phyloP scores from a whole-genome alignment of 1,139 yeast species.

The Debaryomycetaceae sp. region DNA sequence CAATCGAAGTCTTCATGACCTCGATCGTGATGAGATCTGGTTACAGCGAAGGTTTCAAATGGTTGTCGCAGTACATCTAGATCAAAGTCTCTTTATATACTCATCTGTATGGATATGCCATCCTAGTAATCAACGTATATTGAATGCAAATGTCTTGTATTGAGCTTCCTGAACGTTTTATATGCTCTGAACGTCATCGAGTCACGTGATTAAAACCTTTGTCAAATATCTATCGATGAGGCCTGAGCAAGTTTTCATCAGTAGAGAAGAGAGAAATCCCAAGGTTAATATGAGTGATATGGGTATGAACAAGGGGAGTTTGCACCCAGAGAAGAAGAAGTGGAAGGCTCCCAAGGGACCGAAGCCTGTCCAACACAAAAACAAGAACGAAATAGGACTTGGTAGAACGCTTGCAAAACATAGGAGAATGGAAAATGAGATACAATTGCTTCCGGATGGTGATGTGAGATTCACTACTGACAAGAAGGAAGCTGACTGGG shows the following conservation, averaged over 20 bases:
- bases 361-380: slow-evolving; percentile 79
- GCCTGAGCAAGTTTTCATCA: background rate
- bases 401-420: slow-evolving; percentile 83
- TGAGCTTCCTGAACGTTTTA: background rate
- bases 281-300: slow-evolving; percentile 12
- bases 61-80: slow-evolving; percentile 91
- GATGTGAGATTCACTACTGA: slow-evolving; percentile 82
- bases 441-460: slow-evolving; percentile 77
- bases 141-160: background rate
- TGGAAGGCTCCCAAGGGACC: slow-evolving; percentile 85
- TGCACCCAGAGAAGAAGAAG: slow-evolving; percentile 48
- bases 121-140: background rate
- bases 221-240: background rate
- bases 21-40: slow-evolving; percentile 97
- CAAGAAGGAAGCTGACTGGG: slow-evolving; percentile 84
- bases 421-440: slow-evolving; percentile 63
- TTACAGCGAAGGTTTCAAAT: slow-evolving; percentile 92
- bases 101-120: background rate
- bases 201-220: background rate
- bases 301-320: slow-evolving; percentile 34
- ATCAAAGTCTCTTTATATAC: background rate
- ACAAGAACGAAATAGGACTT: slow-evolving; percentile 77
- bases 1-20: slow-evolving; percentile 95
- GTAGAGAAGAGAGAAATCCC: background rate
- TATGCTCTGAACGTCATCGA: no score